A percentile compares a stretch with the other conserved stretches of the same genome.
Evolutionary conservation across 192 early-diverging fungal species (phyloP).

Genomic region (Coemansia brasiliensis): DNA sequence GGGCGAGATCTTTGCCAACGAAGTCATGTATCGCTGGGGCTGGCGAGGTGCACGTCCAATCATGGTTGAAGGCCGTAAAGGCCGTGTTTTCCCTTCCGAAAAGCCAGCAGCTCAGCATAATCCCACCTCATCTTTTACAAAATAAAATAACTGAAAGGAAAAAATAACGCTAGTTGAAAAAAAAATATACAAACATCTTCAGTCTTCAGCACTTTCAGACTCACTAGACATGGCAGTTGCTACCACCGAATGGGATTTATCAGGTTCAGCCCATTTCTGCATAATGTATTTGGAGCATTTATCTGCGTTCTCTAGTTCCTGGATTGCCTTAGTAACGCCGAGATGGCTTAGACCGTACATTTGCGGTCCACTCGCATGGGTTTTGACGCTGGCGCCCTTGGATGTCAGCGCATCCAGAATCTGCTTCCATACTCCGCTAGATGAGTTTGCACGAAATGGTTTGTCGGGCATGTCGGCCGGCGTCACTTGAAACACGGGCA

Average conservation of each 20-base stretch:
- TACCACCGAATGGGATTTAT: not conserved
- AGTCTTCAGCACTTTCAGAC: slow-evolving; percentile 1
- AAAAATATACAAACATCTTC: not conserved
- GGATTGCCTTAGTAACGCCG: slow-evolving; percentile 71
- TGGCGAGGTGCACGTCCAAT: slow-evolving; percentile 60
- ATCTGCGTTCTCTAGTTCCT: slow-evolving; percentile 56
- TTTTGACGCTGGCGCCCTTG: slow-evolving; percentile 66
- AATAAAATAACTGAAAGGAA: too few relatives aligned
- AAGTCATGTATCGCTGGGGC: slow-evolving; percentile 70
- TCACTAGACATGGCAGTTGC: not conserved
- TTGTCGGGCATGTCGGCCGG: slow-evolving; percentile 63
- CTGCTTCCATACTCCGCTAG: slow-evolving; percentile 72
- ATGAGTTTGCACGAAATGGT: slow-evolving; percentile 62
- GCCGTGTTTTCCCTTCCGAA: slow-evolving; percentile 29
- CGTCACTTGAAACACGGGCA: slow-evolving; percentile 66
- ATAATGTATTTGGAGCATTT: slow-evolving; percentile 45
- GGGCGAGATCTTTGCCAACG: slow-evolving; percentile 83
- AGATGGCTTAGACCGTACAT: slow-evolving; percentile 69
- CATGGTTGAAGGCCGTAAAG: slow-evolving; percentile 27
- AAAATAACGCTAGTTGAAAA: too few relatives aligned
- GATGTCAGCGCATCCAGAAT: slow-evolving; percentile 61
- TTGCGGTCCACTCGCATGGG: slow-evolving; percentile 70
- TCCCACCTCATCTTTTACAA: not conserved
- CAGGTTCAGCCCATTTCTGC: slow-evolving; percentile 43
- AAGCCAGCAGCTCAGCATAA: not conserved